phyloP scores from a whole-genome alignment of 2,329 filamentous ascomycete species.

The Coleophoma cylindrospora region DNA sequence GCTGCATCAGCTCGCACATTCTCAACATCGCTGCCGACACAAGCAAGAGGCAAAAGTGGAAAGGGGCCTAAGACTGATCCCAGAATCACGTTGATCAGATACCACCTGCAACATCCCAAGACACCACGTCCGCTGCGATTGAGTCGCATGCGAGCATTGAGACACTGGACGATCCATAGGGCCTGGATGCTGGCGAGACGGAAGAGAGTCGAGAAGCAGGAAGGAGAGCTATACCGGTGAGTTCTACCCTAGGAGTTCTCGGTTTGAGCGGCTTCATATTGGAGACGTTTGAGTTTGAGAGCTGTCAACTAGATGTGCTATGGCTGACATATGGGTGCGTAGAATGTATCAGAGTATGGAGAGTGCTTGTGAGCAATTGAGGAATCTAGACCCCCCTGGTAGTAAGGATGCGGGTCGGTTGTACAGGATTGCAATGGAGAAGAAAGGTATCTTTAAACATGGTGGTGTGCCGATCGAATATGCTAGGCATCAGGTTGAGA shows the following conservation, averaged over 20 bases:
- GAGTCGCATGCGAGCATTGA: conserved; percentile 78
- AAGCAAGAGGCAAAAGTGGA: not conserved
- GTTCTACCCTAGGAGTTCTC: not conserved
- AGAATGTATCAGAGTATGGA: conserved; percentile 75
- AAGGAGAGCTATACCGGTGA: conserved; percentile 69
- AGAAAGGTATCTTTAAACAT: conserved; percentile 73
- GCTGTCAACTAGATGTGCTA: too few species aligned
- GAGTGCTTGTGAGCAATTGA: conserved; percentile 79
- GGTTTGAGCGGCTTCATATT: too few species aligned
- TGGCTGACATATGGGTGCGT: not conserved
- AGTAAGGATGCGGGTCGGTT: conserved; percentile 62
- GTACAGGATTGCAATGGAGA: conserved; percentile 85
- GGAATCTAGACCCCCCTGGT: conserved; percentile 51
- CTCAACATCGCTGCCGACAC: not conserved
- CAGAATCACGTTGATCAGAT: conserved; percentile 54
- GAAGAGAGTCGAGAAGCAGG: conserved; percentile 57
- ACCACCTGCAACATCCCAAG: conserved; percentile 63
- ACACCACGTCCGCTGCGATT: conserved; percentile 79
- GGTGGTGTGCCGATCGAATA: conserved; percentile 88
- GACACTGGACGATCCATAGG: conserved; percentile 98
- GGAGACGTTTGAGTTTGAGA: not conserved
- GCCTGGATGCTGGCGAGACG: conserved; percentile 82
- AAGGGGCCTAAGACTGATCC: conserved; percentile 17
- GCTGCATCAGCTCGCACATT: conserved; percentile 2
- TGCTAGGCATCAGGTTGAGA: conserved; percentile 78